Evolutionary conservation across 1,139 yeast genomes (phyloP), one percentile per base, ranked within the genome.

Genomic region (Debaryomyces robertsiae): DNA sequence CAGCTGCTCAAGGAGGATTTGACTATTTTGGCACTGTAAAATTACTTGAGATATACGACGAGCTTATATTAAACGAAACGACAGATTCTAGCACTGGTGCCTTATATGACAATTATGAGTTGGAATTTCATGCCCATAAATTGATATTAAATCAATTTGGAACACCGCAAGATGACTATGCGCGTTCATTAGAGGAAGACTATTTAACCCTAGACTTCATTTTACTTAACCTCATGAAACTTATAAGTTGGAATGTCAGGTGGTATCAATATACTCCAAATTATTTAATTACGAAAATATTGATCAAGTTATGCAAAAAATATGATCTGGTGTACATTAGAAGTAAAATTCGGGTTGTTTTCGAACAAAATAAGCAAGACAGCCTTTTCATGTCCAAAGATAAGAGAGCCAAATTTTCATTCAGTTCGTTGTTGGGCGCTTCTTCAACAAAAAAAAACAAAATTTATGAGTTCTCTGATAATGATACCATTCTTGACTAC

Each of bases 201-300:
- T 66, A 63, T 38, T 56, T 71, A 31, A 47, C 64, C 0, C 41
- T 71, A 16, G 76, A 71, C 40, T 65, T 65, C 35, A 52, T 72
- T 2, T 50, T 71, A 24, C 54, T 70, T 25, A 57, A 59, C 38
- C 43, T 71, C 32, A 56, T 69, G 58, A 66, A 61, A 46, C 46
- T 67, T 27, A 54, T 64, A 11, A 63, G 73, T 46, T 71, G 74
- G 73, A 59, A 68, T 43, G 48, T 67, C 25, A 56, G 77, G 30
- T 72, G 77, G 77, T 69, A 70, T 49, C 67, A 68, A 45, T 65
- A 61, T 43, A 46, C 58, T 25, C 75, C 75, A 1, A 59, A 57
- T 38, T 55, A 64, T 44, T 50, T 68, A 42, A 55, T 69, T 13
- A 49, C 54, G 13, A 61, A 60, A 38, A 54, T 66, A 6, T 46